Conservation (phyloP, 257 asterid species). For the Buddleja alternifolia region DNA sequence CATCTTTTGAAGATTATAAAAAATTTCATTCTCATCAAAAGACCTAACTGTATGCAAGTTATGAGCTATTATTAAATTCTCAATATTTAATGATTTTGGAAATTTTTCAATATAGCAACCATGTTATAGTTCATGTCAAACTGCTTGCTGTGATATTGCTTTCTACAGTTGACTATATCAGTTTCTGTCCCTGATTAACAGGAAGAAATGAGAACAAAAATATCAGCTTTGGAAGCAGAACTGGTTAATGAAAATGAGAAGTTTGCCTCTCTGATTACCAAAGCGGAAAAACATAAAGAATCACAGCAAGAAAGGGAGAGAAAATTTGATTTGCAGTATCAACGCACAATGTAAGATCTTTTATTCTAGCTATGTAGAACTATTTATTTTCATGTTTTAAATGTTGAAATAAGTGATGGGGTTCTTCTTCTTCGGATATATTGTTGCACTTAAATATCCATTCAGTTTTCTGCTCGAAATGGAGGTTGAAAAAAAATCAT, state of each 20-base stretch:
- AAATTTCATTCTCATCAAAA: not conserved
- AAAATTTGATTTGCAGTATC: slow-evolving; percentile 75
- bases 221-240: slow-evolving; percentile 58
- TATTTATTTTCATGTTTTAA: slow-evolving; percentile 12
- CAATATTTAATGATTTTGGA: slow-evolving; percentile 3
- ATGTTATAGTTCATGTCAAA: not conserved
- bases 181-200: slow-evolving; percentile 34
- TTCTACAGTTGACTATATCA: slow-evolving; percentile 22
- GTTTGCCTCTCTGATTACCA: slow-evolving; percentile 46
- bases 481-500: not conserved
- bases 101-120: slow-evolving; percentile 2
- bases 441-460: not conserved
- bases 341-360: slow-evolving; percentile 68
- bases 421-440: not conserved
- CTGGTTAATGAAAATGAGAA: slow-evolving; percentile 57
- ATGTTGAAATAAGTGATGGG: slow-evolving; percentile 15
- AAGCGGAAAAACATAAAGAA: slow-evolving; percentile 49
- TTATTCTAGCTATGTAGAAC: not conserved
- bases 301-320: slow-evolving; percentile 63
- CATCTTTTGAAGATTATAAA: not conserved
- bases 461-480: too few species aligned
- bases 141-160: slow-evolving; percentile 7
- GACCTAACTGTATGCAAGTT: not conserved
- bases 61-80: not conserved
- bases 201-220: slow-evolving; percentile 82